A percentile compares a stretch with the other conserved stretches of the same genome.
Conservation (phyloP, 345 rosid genomes). For the Cardamine chenopodiifolia region DNA sequence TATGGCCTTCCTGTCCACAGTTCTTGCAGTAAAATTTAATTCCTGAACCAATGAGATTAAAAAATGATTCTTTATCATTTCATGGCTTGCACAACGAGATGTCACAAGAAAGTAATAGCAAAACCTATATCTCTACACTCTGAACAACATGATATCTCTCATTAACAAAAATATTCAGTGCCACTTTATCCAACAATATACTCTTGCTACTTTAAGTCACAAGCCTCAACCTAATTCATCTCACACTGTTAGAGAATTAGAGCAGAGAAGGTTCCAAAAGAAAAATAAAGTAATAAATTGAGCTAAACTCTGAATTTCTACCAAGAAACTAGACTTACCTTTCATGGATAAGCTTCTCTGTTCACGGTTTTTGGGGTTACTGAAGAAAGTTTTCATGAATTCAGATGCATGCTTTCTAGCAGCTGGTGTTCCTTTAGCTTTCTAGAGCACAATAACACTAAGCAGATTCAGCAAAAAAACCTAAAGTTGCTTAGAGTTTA, state of each 20-base stretch:
- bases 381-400: conserved; percentile 72
- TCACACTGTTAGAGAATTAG: background rate
- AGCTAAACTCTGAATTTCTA: background rate
- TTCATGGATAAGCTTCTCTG: conserved; percentile 87
- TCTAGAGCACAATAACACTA: conserved; percentile 51
- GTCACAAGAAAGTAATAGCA: background rate
- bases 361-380: conserved; percentile 78
- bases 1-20: conserved; percentile 89
- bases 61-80: background rate
- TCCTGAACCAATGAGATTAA: conserved; percentile 51
- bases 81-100: background rate
- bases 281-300: background rate
- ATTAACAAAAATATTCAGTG: background rate
- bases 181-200: background rate
- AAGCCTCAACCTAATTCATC: background rate
- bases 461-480: conserved; percentile 1
- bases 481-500: background rate
- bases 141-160: conserved; percentile 6
- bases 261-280: background rate
- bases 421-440: conserved; percentile 80
- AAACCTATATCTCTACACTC: background rate
- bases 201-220: conserved; percentile 2
- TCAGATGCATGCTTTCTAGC: conserved; percentile 86
- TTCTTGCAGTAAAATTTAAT: conserved; percentile 70
- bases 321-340: conserved; percentile 49